These are phyloP conservation scores for Tolypocladium album DNA, from an alignment of 2,329 filamentous ascomycete genomes.

Conservation along the genomic window DNA sequence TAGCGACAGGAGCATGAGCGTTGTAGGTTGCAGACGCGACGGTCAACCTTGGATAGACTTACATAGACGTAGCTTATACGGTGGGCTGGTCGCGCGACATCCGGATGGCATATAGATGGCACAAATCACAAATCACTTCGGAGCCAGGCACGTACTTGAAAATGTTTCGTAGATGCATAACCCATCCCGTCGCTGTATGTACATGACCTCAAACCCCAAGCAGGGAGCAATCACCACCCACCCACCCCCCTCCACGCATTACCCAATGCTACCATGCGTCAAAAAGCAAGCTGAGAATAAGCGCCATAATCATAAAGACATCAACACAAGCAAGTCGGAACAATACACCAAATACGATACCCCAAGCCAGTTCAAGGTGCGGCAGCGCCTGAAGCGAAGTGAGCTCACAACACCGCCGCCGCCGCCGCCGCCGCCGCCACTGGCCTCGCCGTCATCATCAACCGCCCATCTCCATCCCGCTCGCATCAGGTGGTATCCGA, in stretches of 20 bases:
- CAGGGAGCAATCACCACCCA: neutral
- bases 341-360: constrained; percentile 3
- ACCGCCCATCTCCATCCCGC: neutral
- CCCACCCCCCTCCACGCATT: neutral
- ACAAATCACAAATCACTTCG: neutral
- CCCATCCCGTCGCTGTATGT: neutral
- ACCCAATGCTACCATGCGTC: constrained; percentile 5
- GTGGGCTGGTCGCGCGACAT: neutral
- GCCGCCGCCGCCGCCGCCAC: neutral
- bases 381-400: neutral
- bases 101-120: neutral
- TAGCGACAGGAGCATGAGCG: neutral
- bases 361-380: neutral
- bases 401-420: neutral
- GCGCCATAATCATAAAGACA: neutral
- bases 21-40: neutral
- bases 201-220: neutral
- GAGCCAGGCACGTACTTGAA: neutral
- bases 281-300: neutral
- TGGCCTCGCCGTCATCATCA: neutral
- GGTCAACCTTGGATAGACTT: neutral
- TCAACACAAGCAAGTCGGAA: constrained; percentile 3
- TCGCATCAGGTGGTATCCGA: neutral
- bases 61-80: neutral
- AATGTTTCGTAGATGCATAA: neutral